These are phyloP conservation scores for Podaxis sp. DNA, from an alignment of 768 basidiomycete genomes.

Conservation along the genomic window DNA sequence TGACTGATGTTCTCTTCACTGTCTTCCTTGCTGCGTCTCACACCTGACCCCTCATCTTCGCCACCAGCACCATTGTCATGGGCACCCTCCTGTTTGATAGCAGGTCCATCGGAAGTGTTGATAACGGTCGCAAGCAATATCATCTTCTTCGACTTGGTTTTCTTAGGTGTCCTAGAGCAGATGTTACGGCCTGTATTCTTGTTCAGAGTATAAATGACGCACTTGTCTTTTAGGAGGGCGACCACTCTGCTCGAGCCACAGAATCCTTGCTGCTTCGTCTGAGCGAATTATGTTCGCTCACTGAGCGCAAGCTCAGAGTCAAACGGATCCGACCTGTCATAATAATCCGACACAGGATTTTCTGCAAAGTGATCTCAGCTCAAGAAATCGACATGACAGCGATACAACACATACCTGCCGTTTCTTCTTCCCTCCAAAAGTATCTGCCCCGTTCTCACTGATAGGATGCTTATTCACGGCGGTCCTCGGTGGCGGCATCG, in stretches of 20 bases:
- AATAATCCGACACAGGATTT: constrained; percentile 56
- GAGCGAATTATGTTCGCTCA: constrained; percentile 85
- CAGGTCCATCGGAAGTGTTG: neutral
- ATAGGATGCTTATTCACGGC: constrained; percentile 32
- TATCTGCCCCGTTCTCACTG: constrained; percentile 49
- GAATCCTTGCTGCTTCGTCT: constrained; percentile 91
- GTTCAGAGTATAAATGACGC: constrained; percentile 18
- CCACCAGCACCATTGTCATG: constrained; percentile 50
- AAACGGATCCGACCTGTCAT: constrained; percentile 64
- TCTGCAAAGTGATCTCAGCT: constrained; percentile 32
- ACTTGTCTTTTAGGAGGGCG: constrained; percentile 79
- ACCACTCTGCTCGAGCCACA: constrained; percentile 90
- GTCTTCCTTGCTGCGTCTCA: no score
- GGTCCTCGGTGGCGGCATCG: constrained; percentile 52
- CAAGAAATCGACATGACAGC: no score
- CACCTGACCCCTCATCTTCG: constrained; percentile 31
- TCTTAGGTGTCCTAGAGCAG: constrained; percentile 54
- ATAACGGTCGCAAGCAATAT: constrained; percentile 23
- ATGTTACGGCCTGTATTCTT: constrained; percentile 13
- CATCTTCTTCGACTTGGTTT: constrained; percentile 65
- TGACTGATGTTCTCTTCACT: no score
- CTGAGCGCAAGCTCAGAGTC: constrained; percentile 92
- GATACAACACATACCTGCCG: constrained; percentile 24
- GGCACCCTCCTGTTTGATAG: constrained; percentile 34
- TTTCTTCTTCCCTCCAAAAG: constrained; percentile 32